Evolutionary conservation across 768 basidiomycete species (phyloP), one percentile per base, ranked within the genome.

Genomic region (Galerina marginata): DNA sequence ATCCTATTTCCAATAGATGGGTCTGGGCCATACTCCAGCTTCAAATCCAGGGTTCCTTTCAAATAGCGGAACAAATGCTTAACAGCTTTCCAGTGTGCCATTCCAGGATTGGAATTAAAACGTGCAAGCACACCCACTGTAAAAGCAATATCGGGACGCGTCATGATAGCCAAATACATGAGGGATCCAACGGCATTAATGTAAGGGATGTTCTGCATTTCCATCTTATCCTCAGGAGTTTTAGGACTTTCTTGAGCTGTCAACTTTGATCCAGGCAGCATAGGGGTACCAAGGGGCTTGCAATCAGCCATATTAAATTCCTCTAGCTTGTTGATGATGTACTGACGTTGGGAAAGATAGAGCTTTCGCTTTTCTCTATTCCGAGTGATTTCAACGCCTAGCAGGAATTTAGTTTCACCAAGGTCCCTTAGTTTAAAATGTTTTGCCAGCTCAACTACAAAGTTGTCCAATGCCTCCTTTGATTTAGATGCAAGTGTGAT

Each of bases 241-340:
- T 62, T 40, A 20, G 71, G 72, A 49, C 59, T 61, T 37, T 67
- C 45, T 3, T 54, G 53, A 38, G 56, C 61, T 2, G 65, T 63
- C 37, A 77, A 69, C 20, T 60, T 56, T 11, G 63, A 54, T 10
- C 61, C 66, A 12, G 71, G 67, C 44, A 70, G 65, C 37, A 79
- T 62, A 3, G 77, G 78, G 2, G 74, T 79, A 9, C 56, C 51
- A 14, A 74, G 68, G 0, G 73, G 69, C 16, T 75, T 71, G 40
- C 66, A 67, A 48, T 75, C 68, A 9, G 63, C 29, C 62, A 78
- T 68, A 9, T 61, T 53, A 54, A 67, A 75, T 9, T 63, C 59
- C 9, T 63, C n/a, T 12, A 49, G 20, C 33, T 52, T 37, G 36
- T 52, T 38, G 5, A 52, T 16, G 20, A 52, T 16, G 20, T 52